phyloP scores from a whole-genome alignment of 345 rosid genomes.

The Schrenkiella parvula region DNA sequence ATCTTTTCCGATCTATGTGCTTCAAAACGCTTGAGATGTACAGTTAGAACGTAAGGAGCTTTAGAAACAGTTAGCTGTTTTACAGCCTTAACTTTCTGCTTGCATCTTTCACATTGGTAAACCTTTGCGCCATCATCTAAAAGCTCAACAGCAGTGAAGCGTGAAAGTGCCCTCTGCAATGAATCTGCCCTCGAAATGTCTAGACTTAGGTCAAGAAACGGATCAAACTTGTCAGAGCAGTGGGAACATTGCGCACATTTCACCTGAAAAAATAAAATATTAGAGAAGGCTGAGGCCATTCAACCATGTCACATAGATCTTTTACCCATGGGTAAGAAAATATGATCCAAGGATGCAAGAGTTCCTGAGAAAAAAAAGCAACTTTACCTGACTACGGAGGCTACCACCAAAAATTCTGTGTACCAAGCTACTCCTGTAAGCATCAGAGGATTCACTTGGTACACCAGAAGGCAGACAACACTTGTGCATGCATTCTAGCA shows the following conservation, averaged over 20 bases:
- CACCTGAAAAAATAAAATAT: slow-evolving; percentile 40
- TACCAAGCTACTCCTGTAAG: slow-evolving; percentile 89
- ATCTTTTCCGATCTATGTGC: slow-evolving; percentile 73
- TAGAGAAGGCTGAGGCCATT: background rate
- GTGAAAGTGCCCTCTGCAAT: slow-evolving; percentile 60
- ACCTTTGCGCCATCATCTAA: slow-evolving; percentile 90
- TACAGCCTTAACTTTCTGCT: slow-evolving; percentile 77
- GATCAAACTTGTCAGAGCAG: slow-evolving; percentile 84
- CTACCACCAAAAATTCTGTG: slow-evolving; percentile 96
- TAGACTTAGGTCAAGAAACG: slow-evolving; percentile 87
- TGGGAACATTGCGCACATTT: slow-evolving; percentile 73
- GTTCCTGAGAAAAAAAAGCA: background rate
- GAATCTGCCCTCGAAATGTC: slow-evolving; percentile 83
- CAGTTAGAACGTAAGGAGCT: slow-evolving; percentile 76
- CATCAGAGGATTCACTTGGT: slow-evolving; percentile 79
- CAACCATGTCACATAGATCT: background rate
- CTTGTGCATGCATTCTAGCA: slow-evolving; percentile 96
- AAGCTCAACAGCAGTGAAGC: slow-evolving; percentile 71
- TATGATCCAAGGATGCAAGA: background rate
- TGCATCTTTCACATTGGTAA: slow-evolving; percentile 85
- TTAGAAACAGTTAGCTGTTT: slow-evolving; percentile 86
- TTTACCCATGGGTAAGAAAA: background rate
- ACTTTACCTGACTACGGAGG: slow-evolving; percentile 79
- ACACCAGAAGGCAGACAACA: slow-evolving; percentile 96
- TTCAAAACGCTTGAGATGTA: slow-evolving; percentile 89